A percentile compares a stretch with the other conserved stretches of the same genome.
Evolutionary conservation across 2,329 filamentous ascomycete species (phyloP).

Genomic region (Diaporthe longicolla): DNA sequence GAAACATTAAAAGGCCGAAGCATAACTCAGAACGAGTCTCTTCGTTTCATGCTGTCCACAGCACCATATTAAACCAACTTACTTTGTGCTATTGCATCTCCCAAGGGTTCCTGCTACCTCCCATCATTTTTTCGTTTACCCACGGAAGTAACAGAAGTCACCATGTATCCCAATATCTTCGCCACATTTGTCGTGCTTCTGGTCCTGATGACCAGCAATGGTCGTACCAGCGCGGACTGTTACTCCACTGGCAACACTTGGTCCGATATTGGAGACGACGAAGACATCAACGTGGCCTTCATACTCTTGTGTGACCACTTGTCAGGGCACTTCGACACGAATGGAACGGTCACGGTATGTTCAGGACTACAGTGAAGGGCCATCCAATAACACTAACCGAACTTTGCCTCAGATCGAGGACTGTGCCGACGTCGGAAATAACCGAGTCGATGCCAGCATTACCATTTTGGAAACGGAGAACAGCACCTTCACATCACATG

Average conservation of each 20-base stretch:
- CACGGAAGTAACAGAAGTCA: not conserved
- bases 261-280: not conserved
- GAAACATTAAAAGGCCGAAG: not conserved
- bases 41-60: not conserved
- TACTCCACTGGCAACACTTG: not conserved
- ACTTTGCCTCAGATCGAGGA: not conserved
- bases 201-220: not conserved
- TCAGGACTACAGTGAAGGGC: not conserved
- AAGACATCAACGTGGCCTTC: not conserved
- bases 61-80: not conserved
- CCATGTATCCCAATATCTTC: not conserved
- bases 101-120: not conserved
- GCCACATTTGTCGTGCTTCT: not conserved
- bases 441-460: not conserved
- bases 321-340: not conserved
- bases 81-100: not conserved
- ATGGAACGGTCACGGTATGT: not conserved
- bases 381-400: not conserved
- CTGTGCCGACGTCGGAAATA: not conserved
- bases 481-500: not conserved
- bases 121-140: not conserved
- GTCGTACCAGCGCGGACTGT: not conserved
- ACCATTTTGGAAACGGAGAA: not conserved
- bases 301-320: not conserved
- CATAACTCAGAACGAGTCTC: not conserved